Percentiles rank a stretch among this genome's conserved stretches.
Conservation (phyloP, 2,329 filamentous ascomycete genomes). For the Penicillium sp. region DNA sequence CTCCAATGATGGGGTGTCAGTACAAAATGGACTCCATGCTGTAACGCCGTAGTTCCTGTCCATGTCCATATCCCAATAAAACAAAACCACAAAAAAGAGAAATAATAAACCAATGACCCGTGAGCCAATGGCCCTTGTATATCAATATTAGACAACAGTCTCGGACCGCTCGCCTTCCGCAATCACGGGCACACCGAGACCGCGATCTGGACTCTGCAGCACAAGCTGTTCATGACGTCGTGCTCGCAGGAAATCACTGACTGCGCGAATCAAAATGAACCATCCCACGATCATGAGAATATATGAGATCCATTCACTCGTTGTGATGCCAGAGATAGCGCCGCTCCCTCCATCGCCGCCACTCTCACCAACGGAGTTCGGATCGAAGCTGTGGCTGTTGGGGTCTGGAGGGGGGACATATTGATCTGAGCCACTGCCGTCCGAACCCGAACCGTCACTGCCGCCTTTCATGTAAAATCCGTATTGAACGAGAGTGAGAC, state of each 20-base stretch:
- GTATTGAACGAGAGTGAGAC: conserved; percentile 93
- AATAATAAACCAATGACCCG: conserved; percentile 12
- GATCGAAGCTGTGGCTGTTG: conserved; percentile 86
- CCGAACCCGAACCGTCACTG: conserved; percentile 42
- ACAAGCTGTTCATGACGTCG: conserved; percentile 91
- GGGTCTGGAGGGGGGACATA: conserved; percentile 74
- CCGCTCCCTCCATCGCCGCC: conserved; percentile 32
- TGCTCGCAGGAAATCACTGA: conserved; percentile 85
- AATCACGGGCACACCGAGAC: conserved; percentile 80
- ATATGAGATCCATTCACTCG: conserved; percentile 88
- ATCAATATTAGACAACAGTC: conserved; percentile 63
- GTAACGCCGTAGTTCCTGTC: conserved; percentile 8
- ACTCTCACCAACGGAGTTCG: conserved; percentile 61
- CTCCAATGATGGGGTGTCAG: conserved; percentile 20
- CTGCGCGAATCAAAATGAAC: conserved; percentile 94
- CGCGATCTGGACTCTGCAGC: conserved; percentile 86
- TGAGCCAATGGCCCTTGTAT: conserved; percentile 5
- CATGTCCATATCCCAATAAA: conserved; percentile 7
- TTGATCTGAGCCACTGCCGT: conserved; percentile 39
- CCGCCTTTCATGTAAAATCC: conserved; percentile 89
- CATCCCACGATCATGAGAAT: conserved; percentile 94
- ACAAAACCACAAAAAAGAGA: background rate
- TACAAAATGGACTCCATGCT: conserved; percentile 11
- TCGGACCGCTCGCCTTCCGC: conserved; percentile 81
- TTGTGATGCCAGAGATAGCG: conserved; percentile 61